A percentile compares a stretch with the other conserved stretches of the same genome.
phyloP scores from a whole-genome alignment of 2,329 filamentous ascomycete genomes.

The Fusarium longipes region DNA sequence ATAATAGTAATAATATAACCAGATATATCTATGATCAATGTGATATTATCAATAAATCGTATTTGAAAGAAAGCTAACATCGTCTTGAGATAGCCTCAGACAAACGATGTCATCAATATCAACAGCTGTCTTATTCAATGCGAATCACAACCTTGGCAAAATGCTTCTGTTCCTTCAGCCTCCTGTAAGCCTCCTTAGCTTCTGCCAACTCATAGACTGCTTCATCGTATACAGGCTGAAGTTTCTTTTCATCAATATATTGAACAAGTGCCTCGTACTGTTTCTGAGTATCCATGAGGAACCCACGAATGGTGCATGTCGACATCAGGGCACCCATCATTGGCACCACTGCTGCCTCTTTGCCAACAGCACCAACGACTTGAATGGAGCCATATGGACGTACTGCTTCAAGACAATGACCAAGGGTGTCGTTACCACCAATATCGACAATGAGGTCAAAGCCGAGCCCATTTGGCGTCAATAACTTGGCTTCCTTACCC shows the following conservation, averaged over 20 bases:
- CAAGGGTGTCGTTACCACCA: constrained; percentile 71
- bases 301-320: constrained; percentile 47
- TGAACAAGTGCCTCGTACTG: constrained; percentile 47
- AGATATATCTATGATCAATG: no score
- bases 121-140: constrained; percentile 26
- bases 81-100: no score
- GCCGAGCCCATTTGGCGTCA: constrained; percentile 60
- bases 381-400: constrained; percentile 50
- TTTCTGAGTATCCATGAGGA: constrained; percentile 43
- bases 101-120: no score
- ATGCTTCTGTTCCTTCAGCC: constrained; percentile 50
- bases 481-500: constrained; percentile 66
- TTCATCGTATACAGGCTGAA: constrained; percentile 49
- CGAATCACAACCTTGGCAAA: constrained; percentile 53
- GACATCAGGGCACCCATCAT: constrained; percentile 43
- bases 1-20: no score
- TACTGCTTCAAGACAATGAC: constrained; percentile 65
- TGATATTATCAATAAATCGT: no score
- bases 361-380: constrained; percentile 49
- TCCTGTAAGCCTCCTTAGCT: constrained; percentile 49
- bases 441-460: constrained; percentile 74
- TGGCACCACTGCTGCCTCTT: constrained; percentile 35
- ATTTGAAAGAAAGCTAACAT: no score
- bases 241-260: constrained; percentile 49
- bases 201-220: constrained; percentile 48